Base-by-base conservation (phyloP, 2,329 filamentous ascomycete genomes). In the Microcyclospora pomicola region DNA sequence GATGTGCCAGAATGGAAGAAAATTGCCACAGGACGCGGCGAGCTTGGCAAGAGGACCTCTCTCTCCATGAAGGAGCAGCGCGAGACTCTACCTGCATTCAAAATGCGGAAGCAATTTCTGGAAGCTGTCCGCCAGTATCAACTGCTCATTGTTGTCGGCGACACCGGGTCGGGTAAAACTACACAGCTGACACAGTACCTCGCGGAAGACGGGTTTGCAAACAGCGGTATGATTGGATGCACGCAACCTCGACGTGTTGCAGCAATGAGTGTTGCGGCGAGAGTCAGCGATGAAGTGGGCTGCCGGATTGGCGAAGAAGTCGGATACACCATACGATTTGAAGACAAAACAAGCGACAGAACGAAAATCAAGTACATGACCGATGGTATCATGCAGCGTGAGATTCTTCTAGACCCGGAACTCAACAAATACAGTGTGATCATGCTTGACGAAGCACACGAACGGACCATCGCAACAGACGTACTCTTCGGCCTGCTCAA, bases 311-410 rank as follows among this genome's bases (percentile, higher is more conserved):
- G 91, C 27, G 77, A 87, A 39, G 87, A 95, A 58, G 88, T 98
- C 45, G 91, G 91, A 38, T 98, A 98, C 59, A 94, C 83, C 6
- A 94, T 98, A 55, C 84, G 91, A 58, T 98, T 98, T 56, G 91
- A 98, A 55, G 91, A 98, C 62, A 82, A 80, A 57, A 95, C 88
- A 0, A 83, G 80, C 46, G 77, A 84, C 2, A 72, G 79, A 13
- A 98, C 91, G 1, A 84, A 80, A 55, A 94, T 98, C 67, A 98
- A 98, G 66, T 98, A 98, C 65, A 95, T 98, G 88, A 98, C 91
- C 12, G 91, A 98, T 53, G 91, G 91, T 61, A 96, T 96, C 83
- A 73, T 98, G 58, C 79, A 95, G 63, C 75, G 91, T 66, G 91
- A 98, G 64, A 86, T 95, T 56, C 71, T 98, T 36, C 72, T 95